Base-by-base conservation (phyloP, 495 filamentous ascomycete species). In the Physcia stellaris region DNA sequence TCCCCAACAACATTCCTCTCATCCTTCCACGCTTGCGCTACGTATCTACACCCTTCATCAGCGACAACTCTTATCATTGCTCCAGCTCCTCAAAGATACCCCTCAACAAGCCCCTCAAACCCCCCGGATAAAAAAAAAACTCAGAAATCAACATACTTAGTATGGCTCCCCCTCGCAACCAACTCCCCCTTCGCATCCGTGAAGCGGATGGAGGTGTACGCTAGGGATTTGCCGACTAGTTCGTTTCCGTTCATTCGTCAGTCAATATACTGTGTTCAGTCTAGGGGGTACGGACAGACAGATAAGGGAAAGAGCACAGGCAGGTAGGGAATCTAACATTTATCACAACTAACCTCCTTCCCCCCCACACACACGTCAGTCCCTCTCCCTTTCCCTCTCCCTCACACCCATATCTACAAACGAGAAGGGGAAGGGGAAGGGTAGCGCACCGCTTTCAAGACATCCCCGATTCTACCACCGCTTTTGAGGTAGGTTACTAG, bases 81-180 rank as follows among this genome's bases (percentile, higher is more conserved):
- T n/a, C n/a, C n/a, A n/a, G n/a, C 4, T 12, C 10, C 15, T 18
- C 22, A 24, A 15, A 29, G 6, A 19, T 29, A 21, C n/a, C n/a
- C n/a, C n/a, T 17, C n/a, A 46, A 52, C 32, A 47, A 37, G 16
- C 6, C 2, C 15, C 22, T 21, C 36, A 15, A 24, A 16, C 13
- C 18, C 13, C 2, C 19, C 13, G 11, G 43, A 30, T 4, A 15
- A 9, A 27, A 0, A 4, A 26, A 6, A 35, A 13, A 19, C 26
- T n/a, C n/a, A n/a, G 27, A 27, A 29, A 18, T 28, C 7, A 29
- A 63, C 75, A 55, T 52, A 93, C 84, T 98, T 98, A 6, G 90
- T 96, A 63, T 98, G 90, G 48, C 88, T 95, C 17, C 90, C 90
- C 42, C 87, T 63, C 2, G 90, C 90, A 26, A 87, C 72, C 18